These are phyloP conservation scores for Pyrenophora teres DNA, from an alignment of 2,329 filamentous ascomycete species.

Conservation along the genomic window DNA sequence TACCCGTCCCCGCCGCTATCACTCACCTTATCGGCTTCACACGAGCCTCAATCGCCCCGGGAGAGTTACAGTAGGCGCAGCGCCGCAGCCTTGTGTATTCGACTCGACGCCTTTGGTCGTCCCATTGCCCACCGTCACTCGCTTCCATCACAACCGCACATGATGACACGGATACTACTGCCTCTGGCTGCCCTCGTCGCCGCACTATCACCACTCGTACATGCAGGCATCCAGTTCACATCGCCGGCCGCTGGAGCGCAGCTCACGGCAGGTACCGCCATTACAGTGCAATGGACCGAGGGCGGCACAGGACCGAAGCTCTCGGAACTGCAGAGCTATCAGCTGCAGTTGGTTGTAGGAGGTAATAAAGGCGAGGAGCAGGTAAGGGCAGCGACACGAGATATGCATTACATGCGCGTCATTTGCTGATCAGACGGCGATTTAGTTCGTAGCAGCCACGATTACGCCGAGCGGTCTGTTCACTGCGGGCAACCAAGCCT, in stretches of 20 bases:
- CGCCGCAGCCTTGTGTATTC: neutral
- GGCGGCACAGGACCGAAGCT: conserved; percentile 57
- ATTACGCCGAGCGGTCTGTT: conserved; percentile 55
- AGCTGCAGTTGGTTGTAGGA: conserved; percentile 65
- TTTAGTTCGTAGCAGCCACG: conserved; percentile 16
- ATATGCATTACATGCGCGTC: neutral
- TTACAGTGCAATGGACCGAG: conserved; percentile 63
- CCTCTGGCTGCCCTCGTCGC: conserved; percentile 41
- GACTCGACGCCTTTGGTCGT: neutral
- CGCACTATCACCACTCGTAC: conserved; percentile 49
- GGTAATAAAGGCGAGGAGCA: conserved; percentile 57
- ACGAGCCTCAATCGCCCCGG: neutral
- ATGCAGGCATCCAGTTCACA: conserved; percentile 61
- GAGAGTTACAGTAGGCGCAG: neutral
- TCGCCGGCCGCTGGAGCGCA: conserved; percentile 57
- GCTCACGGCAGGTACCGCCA: conserved; percentile 55
- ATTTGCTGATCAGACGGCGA: conserved; percentile 5
- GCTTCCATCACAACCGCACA: conserved; percentile 17
- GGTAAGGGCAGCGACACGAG: conserved; percentile 43
- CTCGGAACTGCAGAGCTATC: conserved; percentile 58
- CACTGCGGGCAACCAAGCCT: conserved; percentile 49
- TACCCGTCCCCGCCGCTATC: neutral
- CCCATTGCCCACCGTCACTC: conserved; percentile 18
- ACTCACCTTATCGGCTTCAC: too few relatives aligned
- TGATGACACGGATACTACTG: conserved; percentile 36